Conservation (phyloP, 148 eudicot genomes). For the Diospyros kaki region DNA sequence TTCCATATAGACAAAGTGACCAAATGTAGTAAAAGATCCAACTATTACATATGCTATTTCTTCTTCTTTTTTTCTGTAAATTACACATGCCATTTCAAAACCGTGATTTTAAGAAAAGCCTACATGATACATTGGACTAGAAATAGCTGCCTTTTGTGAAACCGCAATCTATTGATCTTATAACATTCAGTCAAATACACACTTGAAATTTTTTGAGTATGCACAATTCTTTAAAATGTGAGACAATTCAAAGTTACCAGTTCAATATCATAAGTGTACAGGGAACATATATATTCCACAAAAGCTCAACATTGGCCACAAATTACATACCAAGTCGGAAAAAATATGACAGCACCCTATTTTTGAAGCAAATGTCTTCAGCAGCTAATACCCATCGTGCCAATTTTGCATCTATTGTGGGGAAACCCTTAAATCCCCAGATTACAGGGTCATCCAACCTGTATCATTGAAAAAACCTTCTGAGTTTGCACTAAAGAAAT, state of each 20-base stretch:
- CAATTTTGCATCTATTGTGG: conserved; percentile 53
- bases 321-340: conserved; percentile 74
- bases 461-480: conserved; percentile 16
- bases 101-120: not conserved
- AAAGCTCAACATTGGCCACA: conserved; percentile 3
- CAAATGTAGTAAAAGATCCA: conserved; percentile 2
- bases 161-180: no score
- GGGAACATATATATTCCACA: conserved; percentile 4
- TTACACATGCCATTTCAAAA: no score
- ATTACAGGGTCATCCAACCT: conserved; percentile 97
- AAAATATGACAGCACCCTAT: conserved; percentile 60
- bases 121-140: not conserved
- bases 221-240: not conserved
- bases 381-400: conserved; percentile 94
- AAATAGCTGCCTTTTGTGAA: no score
- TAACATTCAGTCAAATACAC: no score
- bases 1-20: not conserved
- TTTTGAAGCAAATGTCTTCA: conserved; percentile 94
- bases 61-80: no score
- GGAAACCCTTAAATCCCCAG: conserved; percentile 95
- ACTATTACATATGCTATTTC: not conserved
- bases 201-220: not conserved
- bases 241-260: not conserved
- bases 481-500: not conserved
- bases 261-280: not conserved